Base-by-base conservation (phyloP, 805 yeast species). In the Saturnispora sekii region DNA sequence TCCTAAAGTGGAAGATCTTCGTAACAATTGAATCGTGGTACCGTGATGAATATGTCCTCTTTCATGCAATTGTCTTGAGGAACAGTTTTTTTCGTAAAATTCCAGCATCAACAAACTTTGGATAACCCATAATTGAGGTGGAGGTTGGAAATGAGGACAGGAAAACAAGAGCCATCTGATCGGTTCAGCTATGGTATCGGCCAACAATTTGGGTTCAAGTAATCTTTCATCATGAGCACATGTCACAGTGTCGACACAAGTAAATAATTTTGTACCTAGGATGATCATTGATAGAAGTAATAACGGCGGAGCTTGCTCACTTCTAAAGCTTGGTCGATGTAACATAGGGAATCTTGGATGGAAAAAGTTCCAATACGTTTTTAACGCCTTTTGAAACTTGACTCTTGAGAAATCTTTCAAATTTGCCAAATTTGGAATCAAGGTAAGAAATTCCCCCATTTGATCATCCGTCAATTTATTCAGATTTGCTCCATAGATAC, bases 31-130 rank as follows among this genome's bases (percentile, higher is more conserved):
- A 35, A 85, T 79, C 0, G 89, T 79, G 0, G 95, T 82, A 4
- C 93, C 95, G 60, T 86, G 96, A 58, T 87, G 95, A 16, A 87
- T 65, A 60, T 82, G 90, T 0, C 86, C 84, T 40, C 96, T 63
- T 62, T 86, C 96, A 58, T 86, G 96, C 53, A 84, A 61, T 35
- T 66, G 64, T 53, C 96, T 66, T 38, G 76, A 73, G 0, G 86
- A 68, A 52, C 82, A 79, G 48, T 81, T 73, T 63, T 86, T 84
- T 58, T 86, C 96, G 56, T 77, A 80, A 64, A 80, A 78, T 56
- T 86, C 95, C n/a, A 87, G 59, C 50, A 87, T 58, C 45, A 83
- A 61, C 49, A 86, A 67, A 52, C 85, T 70, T 60, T 87, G 96
- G 40, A 87, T 68, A 9, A 86, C 75, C 81, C 89, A 86, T 8